A percentile compares a stretch with the other conserved stretches of the same genome.
Conservation (phyloP, 257 asterid species). For the Avicennia marina region DNA sequence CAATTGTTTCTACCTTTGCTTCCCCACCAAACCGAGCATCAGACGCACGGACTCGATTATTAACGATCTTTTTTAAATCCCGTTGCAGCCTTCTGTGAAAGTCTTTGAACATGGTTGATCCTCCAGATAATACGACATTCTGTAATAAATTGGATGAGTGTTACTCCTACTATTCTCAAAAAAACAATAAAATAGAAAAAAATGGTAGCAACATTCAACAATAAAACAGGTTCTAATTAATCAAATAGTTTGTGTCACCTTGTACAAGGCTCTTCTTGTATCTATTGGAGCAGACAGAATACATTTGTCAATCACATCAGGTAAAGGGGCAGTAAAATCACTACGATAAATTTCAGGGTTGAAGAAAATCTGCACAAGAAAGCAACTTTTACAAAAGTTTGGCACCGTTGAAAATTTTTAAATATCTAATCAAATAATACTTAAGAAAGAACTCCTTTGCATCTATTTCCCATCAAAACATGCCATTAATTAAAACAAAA, state of each 20-base stretch:
- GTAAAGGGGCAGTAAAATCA: slow-evolving; percentile 78
- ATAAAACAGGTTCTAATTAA: slow-evolving; percentile 8
- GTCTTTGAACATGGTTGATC: slow-evolving; percentile 96
- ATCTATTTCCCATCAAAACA: too few relatives aligned
- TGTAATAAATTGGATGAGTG: slow-evolving; percentile 29
- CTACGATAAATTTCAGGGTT: slow-evolving; percentile 79
- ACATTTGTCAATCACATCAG: slow-evolving; percentile 84
- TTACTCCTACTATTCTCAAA: slow-evolving; percentile 15
- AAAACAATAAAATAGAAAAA: neutral
- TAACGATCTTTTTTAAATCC: slow-evolving; percentile 82
- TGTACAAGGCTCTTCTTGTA: slow-evolving; percentile 93
- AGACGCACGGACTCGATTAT: slow-evolving; percentile 73
- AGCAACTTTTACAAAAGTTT: slow-evolving; percentile 13
- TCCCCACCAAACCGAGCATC: slow-evolving; percentile 64
- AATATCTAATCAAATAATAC: too few relatives aligned
- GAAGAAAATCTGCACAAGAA: slow-evolving; percentile 73
- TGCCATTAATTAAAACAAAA: too few relatives aligned
- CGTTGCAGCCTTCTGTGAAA: slow-evolving; percentile 85
- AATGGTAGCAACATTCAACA: slow-evolving; percentile 13
- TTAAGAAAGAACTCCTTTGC: too few relatives aligned
- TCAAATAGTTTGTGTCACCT: slow-evolving; percentile 47
- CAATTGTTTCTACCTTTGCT: slow-evolving; percentile 54
- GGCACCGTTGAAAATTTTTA: too few relatives aligned
- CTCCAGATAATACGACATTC: slow-evolving; percentile 94
- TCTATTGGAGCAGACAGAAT: slow-evolving; percentile 98